These are phyloP conservation scores for Alternaria triticimaculans DNA, from an alignment of 2,329 filamentous ascomycete species.

Conservation along the genomic window DNA sequence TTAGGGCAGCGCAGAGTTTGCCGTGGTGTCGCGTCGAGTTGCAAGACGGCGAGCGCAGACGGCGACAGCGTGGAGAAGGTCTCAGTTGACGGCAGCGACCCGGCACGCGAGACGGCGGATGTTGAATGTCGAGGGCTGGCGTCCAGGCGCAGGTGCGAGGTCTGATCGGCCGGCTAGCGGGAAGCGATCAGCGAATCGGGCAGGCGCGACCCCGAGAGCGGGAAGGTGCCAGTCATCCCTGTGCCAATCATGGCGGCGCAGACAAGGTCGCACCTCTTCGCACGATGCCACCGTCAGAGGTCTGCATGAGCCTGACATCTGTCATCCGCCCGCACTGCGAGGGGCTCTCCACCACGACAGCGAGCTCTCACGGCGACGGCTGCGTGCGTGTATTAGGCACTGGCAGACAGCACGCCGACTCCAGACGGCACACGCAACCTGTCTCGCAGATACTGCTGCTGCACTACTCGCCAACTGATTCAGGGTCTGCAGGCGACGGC, in stretches of 20 bases:
- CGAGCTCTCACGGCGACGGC: neutral
- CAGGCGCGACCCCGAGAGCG: conserved; percentile 26
- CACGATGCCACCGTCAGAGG: conserved; percentile 30
- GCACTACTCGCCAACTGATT: conserved; percentile 7
- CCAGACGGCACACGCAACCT: neutral
- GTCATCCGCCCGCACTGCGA: conserved; percentile 33
- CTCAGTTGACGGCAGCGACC: conserved; percentile 1
- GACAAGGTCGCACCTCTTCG: conserved; percentile 31
- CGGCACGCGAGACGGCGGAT: conserved; percentile 13
- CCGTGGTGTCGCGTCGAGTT: neutral
- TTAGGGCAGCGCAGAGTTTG: conserved; percentile 7
- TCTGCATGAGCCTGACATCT: conserved; percentile 28
- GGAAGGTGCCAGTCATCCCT: conserved; percentile 35
- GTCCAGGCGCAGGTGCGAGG: conserved; percentile 19
- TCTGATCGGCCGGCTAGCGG: conserved; percentile 44
- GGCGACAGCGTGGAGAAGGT: neutral
- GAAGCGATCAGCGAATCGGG: conserved; percentile 26
- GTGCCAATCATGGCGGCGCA: conserved; percentile 36
- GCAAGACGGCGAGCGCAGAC: neutral
- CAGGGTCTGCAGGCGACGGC: conserved; percentile 13
- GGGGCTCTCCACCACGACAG: conserved; percentile 2
- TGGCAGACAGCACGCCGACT: neutral
- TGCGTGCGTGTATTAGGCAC: neutral
- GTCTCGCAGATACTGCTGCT: neutral
- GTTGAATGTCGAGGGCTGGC: conserved; percentile 22